Percentiles rank a stretch among this genome's conserved stretches.
Conservation (phyloP, 2,329 filamentous ascomycete species). For the Didymella lethalis region DNA sequence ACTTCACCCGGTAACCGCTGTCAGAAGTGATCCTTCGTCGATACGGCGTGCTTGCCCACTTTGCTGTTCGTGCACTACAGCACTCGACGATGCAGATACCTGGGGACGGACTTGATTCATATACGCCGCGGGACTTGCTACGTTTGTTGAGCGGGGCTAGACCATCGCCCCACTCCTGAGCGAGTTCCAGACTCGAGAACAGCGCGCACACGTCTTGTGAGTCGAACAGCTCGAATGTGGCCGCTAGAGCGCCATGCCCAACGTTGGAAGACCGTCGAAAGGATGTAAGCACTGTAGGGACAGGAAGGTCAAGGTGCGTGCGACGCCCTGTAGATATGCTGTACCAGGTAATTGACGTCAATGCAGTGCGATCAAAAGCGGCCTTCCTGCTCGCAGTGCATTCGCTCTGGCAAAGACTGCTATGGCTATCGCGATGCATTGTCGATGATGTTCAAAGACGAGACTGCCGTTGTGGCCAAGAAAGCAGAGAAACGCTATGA, state of each 20-base stretch:
- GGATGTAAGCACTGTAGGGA: constrained; percentile 45
- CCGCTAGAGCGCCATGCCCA: constrained; percentile 33
- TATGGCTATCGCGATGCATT: constrained; percentile 44
- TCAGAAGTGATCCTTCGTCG: neutral
- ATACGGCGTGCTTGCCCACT: neutral
- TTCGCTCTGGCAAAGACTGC: constrained; percentile 37
- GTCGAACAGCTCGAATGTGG: constrained; percentile 10
- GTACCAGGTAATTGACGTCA: neutral
- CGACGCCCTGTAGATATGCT: neutral
- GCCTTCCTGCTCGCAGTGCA: constrained; percentile 45
- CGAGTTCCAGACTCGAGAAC: neutral
- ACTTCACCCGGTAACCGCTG: neutral
- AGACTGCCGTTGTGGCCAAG: constrained; percentile 37
- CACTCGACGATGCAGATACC: neutral
- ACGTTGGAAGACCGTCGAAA: constrained; percentile 43
- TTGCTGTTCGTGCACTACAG: neutral
- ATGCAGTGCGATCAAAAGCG: constrained; percentile 44
- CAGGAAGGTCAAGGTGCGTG: constrained; percentile 42
- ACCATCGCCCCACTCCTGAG: neutral
- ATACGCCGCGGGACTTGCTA: neutral
- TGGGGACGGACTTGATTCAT: neutral
- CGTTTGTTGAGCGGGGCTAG: constrained; percentile 9
- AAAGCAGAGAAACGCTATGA: constrained; percentile 38
- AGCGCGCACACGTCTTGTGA: neutral
- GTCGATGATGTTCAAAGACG: constrained; percentile 44